Percentiles rank a stretch among this genome's conserved stretches.
These are phyloP conservation scores for Thinopyrum elongatum DNA, from an alignment of 176 grass and related monocot species.

Conservation along the genomic window DNA sequence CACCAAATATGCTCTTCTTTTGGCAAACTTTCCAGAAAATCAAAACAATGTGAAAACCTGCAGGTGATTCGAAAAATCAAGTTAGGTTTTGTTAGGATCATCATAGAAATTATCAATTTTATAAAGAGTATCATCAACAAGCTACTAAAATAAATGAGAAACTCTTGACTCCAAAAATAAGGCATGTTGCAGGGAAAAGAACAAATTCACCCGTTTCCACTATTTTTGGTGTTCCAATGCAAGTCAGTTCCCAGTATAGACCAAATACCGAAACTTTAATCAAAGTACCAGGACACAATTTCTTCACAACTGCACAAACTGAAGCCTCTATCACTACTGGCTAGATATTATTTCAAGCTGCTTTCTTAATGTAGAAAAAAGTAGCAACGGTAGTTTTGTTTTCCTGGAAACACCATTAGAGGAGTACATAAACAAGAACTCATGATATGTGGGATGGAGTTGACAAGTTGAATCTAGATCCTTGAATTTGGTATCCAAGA, in stretches of 20 bases:
- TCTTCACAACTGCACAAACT: not conserved
- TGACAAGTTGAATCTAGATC: slow-evolving; percentile 10
- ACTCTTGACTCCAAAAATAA: not conserved
- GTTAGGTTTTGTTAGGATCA: slow-evolving; percentile 16
- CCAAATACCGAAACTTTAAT: not conserved
- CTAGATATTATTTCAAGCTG: not conserved
- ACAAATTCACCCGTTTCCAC: not conserved
- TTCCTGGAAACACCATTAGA: not conserved
- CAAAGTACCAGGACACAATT: not conserved
- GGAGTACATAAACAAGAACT: not conserved
- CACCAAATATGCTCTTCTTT: slow-evolving; percentile 84
- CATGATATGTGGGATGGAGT: not conserved
- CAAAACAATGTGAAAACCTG: slow-evolving; percentile 90
- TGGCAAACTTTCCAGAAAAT: slow-evolving; percentile 60
- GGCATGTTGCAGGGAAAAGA: not conserved
- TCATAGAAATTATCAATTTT: not conserved
- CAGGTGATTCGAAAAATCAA: slow-evolving; percentile 33
- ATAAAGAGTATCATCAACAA: not conserved
- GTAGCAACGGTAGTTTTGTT: not conserved
- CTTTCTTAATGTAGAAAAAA: not conserved
- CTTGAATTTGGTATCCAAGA: not conserved
- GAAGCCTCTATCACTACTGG: not conserved
- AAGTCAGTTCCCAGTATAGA: slow-evolving; percentile 16
- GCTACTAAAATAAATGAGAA: not conserved
- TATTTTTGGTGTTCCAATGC: slow-evolving; percentile 4